Evolutionary conservation across 495 filamentous ascomycete species (phyloP).

Genomic region (Neurospora intermedia): DNA sequence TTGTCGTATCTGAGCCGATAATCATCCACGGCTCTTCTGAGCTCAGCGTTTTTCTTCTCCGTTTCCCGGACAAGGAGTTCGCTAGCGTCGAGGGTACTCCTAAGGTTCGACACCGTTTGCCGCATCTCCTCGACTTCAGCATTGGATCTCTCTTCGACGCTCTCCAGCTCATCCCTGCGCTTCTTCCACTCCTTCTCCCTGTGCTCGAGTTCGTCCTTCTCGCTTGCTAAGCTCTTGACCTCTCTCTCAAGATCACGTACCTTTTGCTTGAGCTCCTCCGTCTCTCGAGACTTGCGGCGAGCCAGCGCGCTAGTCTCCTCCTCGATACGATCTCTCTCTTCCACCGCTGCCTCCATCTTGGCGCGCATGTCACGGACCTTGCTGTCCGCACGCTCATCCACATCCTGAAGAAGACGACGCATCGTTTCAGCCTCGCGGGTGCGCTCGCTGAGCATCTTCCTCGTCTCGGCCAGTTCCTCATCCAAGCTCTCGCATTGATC

Average conservation of each 20-base stretch:
- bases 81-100: conserved; percentile 71
- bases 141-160: conserved; percentile 50
- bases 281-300: conserved; percentile 64
- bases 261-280: conserved; percentile 73
- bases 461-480: conserved; percentile 83
- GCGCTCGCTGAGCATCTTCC: conserved; percentile 78
- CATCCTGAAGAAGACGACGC: conserved; percentile 77
- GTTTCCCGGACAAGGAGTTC: conserved; percentile 72
- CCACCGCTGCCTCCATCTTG: conserved; percentile 74
- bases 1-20: conserved; percentile 66
- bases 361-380: conserved; percentile 82
- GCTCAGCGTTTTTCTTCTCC: conserved; percentile 69
- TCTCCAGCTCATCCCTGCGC: conserved; percentile 64
- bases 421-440: conserved; percentile 95
- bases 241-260: conserved; percentile 73
- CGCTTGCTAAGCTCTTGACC: conserved; percentile 56
- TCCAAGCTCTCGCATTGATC: conserved; percentile 78
- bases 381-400: conserved; percentile 68
- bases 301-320: conserved; percentile 75
- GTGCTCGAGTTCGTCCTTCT: conserved; percentile 55
- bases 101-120: conserved; percentile 65
- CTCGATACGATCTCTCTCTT: conserved; percentile 87
- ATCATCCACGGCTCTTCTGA: conserved; percentile 68
- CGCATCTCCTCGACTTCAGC: conserved; percentile 67
- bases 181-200: conserved; percentile 57